phyloP scores from a whole-genome alignment of 352 stramenopile genomes.

The Phytophthora syringae region DNA sequence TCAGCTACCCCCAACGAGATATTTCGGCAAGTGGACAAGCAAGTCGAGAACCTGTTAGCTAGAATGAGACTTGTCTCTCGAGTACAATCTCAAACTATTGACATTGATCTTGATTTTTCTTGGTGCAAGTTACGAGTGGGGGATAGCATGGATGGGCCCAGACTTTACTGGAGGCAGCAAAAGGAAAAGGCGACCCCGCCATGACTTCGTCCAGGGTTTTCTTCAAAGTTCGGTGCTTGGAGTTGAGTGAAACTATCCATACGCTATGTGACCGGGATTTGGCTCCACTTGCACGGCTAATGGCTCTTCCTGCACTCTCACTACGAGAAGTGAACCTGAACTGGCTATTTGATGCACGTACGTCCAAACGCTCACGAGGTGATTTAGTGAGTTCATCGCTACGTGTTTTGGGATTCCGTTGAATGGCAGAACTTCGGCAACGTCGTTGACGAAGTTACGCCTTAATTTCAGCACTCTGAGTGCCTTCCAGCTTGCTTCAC shows the following conservation, averaged over 20 bases:
- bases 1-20: constrained; percentile 5
- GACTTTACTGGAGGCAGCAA: constrained; percentile 5
- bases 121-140: constrained; percentile 15
- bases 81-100: constrained; percentile 8
- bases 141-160: constrained; percentile 10
- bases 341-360: constrained; percentile 16
- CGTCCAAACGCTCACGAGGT: neutral
- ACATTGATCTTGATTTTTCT: constrained; percentile 42
- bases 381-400: constrained; percentile 36
- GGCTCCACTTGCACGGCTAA: constrained; percentile 15
- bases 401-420: constrained; percentile 33
- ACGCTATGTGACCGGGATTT: constrained; percentile 24
- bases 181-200: neutral
- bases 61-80: neutral
- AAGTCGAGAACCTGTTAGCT: constrained; percentile 29
- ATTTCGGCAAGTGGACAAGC: constrained; percentile 15
- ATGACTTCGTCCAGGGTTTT: neutral
- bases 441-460: constrained; percentile 22
- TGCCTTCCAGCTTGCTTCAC: constrained; percentile 33
- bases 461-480: constrained; percentile 44
- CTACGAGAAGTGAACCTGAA: constrained; percentile 39
- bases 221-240: constrained; percentile 24
- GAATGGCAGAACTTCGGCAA: neutral
- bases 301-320: neutral
- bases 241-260: constrained; percentile 25